Conservation (phyloP, 1,139 yeast species). For the Ashbya aceris region DNA sequence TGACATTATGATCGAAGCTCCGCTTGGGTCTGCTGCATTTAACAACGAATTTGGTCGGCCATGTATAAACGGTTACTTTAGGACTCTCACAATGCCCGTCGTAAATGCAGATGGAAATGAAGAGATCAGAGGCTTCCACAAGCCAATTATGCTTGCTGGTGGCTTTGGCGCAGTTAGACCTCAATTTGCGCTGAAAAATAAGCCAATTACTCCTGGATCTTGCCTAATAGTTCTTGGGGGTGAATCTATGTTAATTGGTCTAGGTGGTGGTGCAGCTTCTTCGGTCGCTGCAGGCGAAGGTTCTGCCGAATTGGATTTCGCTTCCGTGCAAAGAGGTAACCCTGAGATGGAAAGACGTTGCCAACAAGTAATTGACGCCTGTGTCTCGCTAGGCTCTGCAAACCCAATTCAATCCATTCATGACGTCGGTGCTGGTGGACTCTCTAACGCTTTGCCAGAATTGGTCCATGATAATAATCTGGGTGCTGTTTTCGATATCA, state of each 20-base stretch:
- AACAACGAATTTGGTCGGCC: slow-evolving; percentile 99
- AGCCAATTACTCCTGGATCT: slow-evolving; percentile 85
- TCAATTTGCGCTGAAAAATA: slow-evolving; percentile 78
- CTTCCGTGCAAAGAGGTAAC: slow-evolving; percentile 98
- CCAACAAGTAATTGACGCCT: slow-evolving; percentile 93
- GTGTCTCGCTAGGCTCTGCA: slow-evolving; percentile 69
- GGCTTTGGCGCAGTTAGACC: slow-evolving; percentile 98
- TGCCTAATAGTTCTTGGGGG: slow-evolving; percentile 94
- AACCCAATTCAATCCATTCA: slow-evolving; percentile 95
- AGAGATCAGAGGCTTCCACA: slow-evolving; percentile 93
- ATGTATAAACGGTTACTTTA: slow-evolving; percentile 91
- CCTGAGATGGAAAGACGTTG: slow-evolving; percentile 99
- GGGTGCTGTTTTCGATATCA: slow-evolving; percentile 87
- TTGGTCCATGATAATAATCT: slow-evolving; percentile 92
- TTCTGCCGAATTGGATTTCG: slow-evolving; percentile 90
- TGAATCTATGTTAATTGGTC: slow-evolving; percentile 96
- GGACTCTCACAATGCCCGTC: slow-evolving; percentile 84
- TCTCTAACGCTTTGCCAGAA: slow-evolving; percentile 95
- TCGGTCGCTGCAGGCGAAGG: slow-evolving; percentile 93
- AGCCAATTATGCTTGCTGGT: slow-evolving; percentile 99
- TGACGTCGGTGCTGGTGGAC: slow-evolving; percentile 99
- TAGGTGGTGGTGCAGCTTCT: slow-evolving; percentile 99
- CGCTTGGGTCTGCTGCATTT: slow-evolving; percentile 96
- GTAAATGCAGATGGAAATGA: slow-evolving; percentile 47
- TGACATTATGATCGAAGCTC: slow-evolving; percentile 96